A percentile compares a stretch with the other conserved stretches of the same genome.
Conservation (phyloP, 2,329 filamentous ascomycete species). For the Alternaria metachromatica region DNA sequence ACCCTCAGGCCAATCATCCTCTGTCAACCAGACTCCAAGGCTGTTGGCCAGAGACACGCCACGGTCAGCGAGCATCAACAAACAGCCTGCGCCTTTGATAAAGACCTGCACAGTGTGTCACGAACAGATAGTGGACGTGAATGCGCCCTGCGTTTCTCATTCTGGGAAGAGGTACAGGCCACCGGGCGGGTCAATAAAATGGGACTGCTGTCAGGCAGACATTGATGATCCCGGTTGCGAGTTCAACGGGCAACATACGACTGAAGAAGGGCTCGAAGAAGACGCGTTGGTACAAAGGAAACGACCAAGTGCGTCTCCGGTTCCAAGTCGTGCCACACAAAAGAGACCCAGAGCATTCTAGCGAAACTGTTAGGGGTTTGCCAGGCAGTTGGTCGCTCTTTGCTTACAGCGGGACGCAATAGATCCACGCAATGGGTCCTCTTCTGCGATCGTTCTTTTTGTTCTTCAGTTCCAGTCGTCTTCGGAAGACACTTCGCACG, state of each 20-base stretch:
- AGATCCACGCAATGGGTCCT: not conserved
- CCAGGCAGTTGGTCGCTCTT: not conserved
- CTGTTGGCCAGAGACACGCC: not conserved
- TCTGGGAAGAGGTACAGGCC: slow-evolving; percentile 7
- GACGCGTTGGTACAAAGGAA: not conserved
- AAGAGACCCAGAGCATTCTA: slow-evolving; percentile 3
- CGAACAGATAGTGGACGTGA: slow-evolving; percentile 8
- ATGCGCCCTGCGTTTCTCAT: slow-evolving; percentile 26
- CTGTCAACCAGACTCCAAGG: not conserved
- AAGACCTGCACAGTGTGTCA: slow-evolving; percentile 24
- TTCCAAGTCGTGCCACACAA: not conserved
- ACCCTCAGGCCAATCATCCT: not conserved
- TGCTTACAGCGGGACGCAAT: not conserved
- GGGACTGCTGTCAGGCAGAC: slow-evolving; percentile 19
- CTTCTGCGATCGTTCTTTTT: not conserved
- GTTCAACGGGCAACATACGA: slow-evolving; percentile 11
- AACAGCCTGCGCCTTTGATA: not conserved
- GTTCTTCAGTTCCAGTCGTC: not conserved
- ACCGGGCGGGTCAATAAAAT: not conserved
- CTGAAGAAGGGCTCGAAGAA: not conserved
- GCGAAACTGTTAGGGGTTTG: not conserved
- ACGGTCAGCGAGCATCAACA: not conserved
- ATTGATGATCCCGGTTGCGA: slow-evolving; percentile 18
- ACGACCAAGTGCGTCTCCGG: slow-evolving; percentile 5
- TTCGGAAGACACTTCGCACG: not conserved